Conservation (phyloP, 2,329 filamentous ascomycete species). For the Bisporella sp. region DNA sequence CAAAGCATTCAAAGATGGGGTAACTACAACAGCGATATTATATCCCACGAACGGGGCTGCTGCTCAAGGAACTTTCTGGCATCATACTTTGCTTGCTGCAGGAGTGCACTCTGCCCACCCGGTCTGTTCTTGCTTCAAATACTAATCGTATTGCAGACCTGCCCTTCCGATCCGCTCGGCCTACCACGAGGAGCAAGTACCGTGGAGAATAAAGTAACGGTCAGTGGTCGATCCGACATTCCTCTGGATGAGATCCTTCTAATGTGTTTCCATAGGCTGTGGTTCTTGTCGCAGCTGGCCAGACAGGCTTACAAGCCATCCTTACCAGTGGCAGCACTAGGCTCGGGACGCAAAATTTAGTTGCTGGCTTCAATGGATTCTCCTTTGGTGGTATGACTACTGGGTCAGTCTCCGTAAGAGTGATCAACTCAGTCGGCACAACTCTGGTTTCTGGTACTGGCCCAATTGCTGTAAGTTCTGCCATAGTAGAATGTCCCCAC, state of each 20-base stretch:
- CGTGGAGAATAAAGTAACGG: slow-evolving; percentile 6
- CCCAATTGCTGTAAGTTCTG: slow-evolving; percentile 5
- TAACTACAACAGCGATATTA: slow-evolving; percentile 13
- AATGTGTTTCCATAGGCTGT: slow-evolving; percentile 1
- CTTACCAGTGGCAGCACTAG: slow-evolving; percentile 6
- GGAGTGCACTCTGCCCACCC: neutral
- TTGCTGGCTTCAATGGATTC: slow-evolving; percentile 11
- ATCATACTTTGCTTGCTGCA: slow-evolving; percentile 15
- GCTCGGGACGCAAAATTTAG: neutral
- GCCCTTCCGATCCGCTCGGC: neutral
- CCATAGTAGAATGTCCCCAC: too few species aligned
- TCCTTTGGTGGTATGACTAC: slow-evolving; percentile 10
- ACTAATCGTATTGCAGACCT: neutral
- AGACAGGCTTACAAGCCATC: neutral
- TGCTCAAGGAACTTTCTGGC: slow-evolving; percentile 26
- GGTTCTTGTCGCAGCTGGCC: slow-evolving; percentile 9
- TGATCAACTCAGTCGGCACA: slow-evolving; percentile 1
- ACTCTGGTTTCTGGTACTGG: slow-evolving; percentile 7
- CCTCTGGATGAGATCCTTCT: neutral
- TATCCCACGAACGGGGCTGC: slow-evolving; percentile 13
- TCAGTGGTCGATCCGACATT: neutral
- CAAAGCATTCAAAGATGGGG: slow-evolving; percentile 29
- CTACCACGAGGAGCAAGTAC: slow-evolving; percentile 1
- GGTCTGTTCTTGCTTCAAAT: neutral
- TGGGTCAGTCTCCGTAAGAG: slow-evolving; percentile 9